Percentiles rank a stretch among this genome's conserved stretches.
These are phyloP conservation scores for Acer campestre DNA, from an alignment of 345 rosid genomes.

Conservation along the genomic window DNA sequence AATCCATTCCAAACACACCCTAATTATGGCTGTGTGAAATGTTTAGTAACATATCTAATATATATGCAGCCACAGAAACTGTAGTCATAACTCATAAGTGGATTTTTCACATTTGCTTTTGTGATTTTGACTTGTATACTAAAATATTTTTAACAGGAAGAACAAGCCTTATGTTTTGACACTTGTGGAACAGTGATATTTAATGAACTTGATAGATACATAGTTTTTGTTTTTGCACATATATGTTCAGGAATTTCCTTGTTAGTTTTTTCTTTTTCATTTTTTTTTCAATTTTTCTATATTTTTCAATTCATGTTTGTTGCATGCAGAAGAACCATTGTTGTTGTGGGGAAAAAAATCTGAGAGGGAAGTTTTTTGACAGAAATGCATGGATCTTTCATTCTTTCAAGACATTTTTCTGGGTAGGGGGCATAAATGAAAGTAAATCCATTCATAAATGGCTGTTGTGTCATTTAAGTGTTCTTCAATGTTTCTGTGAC, in stretches of 20 bases:
- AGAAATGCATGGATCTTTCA: neutral
- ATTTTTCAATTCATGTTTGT: neutral
- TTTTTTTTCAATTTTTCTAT: too few relatives aligned
- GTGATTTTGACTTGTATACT: neutral
- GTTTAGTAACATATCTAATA: neutral
- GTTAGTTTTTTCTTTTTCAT: neutral
- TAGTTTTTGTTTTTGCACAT: neutral
- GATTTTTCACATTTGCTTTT: neutral
- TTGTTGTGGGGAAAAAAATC: neutral
- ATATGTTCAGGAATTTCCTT: neutral
- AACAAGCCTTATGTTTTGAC: neutral
- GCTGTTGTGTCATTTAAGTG: neutral
- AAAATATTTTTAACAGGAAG: neutral
- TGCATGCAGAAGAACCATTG: constrained; percentile 1
- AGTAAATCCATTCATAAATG: neutral
- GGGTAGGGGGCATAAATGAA: neutral
- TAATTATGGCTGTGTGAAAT: neutral
- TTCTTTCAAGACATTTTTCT: neutral
- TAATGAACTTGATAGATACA: neutral
- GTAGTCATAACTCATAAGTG: neutral
- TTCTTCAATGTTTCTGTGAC: neutral
- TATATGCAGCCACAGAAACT: neutral
- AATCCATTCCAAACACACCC: too few relatives aligned
- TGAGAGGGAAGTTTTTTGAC: too few relatives aligned
- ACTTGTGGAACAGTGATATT: neutral